Base-by-base conservation (phyloP, 1,284 basidiomycete genomes). In the Rhodotorula sp. region DNA sequence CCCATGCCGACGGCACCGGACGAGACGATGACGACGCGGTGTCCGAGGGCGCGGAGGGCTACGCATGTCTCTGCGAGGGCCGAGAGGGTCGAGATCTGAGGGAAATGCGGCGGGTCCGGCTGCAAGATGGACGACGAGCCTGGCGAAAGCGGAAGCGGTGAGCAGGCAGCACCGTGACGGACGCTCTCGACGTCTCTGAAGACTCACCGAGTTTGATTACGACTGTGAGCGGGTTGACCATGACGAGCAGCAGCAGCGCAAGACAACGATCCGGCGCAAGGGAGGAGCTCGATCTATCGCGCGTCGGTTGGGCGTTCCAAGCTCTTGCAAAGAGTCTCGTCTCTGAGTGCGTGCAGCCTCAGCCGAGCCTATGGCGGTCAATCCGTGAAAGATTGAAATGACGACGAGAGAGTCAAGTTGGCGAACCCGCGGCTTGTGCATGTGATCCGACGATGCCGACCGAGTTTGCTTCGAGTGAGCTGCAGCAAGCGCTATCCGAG, bases 1-100 rank as follows among this genome's bases (percentile, higher is more conserved):
- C 96, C 97, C 51, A 98, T 92, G 1, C 91, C 97, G 69, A 99
- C 98, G 21, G 96, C 97, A 0, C 96, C 96, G 18, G 94, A 97
- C 76, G 91, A 94, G 68, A 97, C 94, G 20, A 99, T 87, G 4
- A 98, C 92, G 68, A 99, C 93, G 76, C 91, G 90, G 83, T 99
- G 96, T 0, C 96, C 96, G 56, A 89, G 84, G 6, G 85, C 83
- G 62, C 90, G 88, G 8, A 99, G 86, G 57, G 87, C 83, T 52
- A 93, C 87, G 20, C 94, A 93, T 0, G 93, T 92, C 82, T 99
- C 96, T 59, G 96, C 94, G 64, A 99, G 86, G 0, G 92, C 89
- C 0, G 93, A 94, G 34, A 99, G 87, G 12, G 91, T 91, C 14
- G 93, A 92, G 0, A 99, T 85, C 29, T 97, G 86, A 1, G 96